Evolutionary conservation across 23 red algal genomes (phyloP).

Genomic region (Agarophyton chilense): DNA sequence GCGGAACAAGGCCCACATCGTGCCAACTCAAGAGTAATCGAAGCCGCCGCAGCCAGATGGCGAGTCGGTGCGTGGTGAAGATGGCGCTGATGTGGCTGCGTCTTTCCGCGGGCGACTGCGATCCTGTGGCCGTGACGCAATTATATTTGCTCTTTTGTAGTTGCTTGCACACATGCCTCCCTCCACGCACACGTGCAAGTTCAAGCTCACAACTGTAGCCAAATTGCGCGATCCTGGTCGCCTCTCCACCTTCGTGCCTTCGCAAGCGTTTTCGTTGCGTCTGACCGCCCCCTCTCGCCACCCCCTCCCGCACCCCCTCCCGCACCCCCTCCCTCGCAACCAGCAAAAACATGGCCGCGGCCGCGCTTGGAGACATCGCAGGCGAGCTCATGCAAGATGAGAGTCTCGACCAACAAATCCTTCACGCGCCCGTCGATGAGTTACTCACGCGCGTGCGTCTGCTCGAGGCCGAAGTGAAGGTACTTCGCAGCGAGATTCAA

Average conservation of each 20-base stretch:
- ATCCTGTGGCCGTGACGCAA: not conserved
- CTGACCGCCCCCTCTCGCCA: no score
- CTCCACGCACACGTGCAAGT: not conserved
- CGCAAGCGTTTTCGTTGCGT: no score
- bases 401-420: constrained; percentile 81
- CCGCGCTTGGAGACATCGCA: constrained; percentile 49
- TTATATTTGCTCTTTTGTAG: not conserved
- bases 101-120: no score
- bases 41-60: not conserved
- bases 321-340: not conserved
- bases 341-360: constrained; percentile 50
- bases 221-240: no score
- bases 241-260: no score
- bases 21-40: not conserved
- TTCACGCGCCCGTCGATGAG: constrained; percentile 79
- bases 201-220: no score
- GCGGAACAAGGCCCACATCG: not conserved
- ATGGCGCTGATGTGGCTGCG: no score
- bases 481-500: constrained; percentile 73
- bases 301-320: no score
- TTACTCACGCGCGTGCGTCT: constrained; percentile 85
- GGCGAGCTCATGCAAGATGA: constrained; percentile 78
- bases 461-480: constrained; percentile 89
- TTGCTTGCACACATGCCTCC: not conserved
- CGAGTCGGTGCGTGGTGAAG: not conserved